Evolutionary conservation across 2,329 filamentous ascomycete species (phyloP).

Genomic region (Trichoderma sp.): DNA sequence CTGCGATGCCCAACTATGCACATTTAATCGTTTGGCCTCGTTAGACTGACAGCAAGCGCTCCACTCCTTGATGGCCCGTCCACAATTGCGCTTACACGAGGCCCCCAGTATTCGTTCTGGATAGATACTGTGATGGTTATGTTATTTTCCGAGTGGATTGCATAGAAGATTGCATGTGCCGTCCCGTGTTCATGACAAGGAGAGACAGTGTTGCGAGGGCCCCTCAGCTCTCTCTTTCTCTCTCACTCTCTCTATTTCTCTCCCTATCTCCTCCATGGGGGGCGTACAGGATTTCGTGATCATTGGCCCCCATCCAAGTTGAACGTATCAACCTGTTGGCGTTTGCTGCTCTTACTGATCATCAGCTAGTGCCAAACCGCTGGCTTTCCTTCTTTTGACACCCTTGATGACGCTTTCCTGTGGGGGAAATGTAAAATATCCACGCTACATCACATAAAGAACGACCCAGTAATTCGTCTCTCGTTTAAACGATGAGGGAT

Average conservation of each 20-base stretch:
- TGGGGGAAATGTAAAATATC: background rate
- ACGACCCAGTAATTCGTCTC: background rate
- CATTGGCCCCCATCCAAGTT: background rate
- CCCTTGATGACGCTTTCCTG: background rate
- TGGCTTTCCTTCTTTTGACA: background rate
- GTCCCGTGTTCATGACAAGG: background rate
- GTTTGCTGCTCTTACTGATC: background rate
- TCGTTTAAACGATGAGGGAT: background rate
- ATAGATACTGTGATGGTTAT: constrained; percentile 6
- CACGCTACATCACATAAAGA: background rate
- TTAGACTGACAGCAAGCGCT: constrained; percentile 18
- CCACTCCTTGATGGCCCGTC: constrained; percentile 16
- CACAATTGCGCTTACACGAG: constrained; percentile 18
- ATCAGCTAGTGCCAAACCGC: background rate
- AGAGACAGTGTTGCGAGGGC: background rate
- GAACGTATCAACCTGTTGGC: background rate
- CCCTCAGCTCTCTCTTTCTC: background rate
- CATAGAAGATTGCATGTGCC: background rate
- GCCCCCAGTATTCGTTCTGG: constrained; percentile 6
- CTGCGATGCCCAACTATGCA: constrained; percentile 20
- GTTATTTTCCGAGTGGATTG: background rate
- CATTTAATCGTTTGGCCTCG: background rate
- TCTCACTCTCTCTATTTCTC: background rate
- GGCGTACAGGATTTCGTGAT: background rate
- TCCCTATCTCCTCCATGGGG: background rate